Evolutionary conservation across 768 basidiomycete species (phyloP), one percentile per base, ranked within the genome.

Genomic region (Rhodosporidiobolus sp.): DNA sequence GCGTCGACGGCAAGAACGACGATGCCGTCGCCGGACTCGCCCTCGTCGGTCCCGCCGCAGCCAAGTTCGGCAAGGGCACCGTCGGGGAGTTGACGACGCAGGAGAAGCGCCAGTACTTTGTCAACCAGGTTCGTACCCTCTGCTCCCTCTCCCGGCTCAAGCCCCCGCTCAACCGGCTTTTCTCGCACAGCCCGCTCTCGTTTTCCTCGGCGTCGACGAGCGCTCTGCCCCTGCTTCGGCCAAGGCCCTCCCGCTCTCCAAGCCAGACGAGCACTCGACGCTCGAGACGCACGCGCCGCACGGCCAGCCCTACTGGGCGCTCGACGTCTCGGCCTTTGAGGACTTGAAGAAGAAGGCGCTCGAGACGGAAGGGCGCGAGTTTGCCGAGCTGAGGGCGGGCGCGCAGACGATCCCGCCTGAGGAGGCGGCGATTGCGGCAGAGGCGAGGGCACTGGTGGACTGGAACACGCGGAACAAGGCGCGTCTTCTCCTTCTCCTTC

Each of bases 401-500:
- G 81, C 82, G 83, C 4, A 82, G 80, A 24, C 57, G 12, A 82
- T 94, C 77, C 86, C 87, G 77, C 77, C 77, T 5, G 88, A 90
- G 77, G 86, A 87, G 45, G 91, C 89, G 1, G 88, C 86, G 0
- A 81, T 97, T 0, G 91, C 91, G 78, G 90, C 91, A 0, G 85
- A 86, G 66, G 91, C 89, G 2, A 83, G 91, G 67, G 89, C 88
- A 54, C 83, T 97, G 86, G 84, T 90, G 5, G 95, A 98, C 79
- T 99, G 95, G 95, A 98, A 96, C 80, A 84, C 83, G 61, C 84
- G 93, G 65, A 95, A 94, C 81, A 91, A 88, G 84, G 93, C 87
- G 77, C 46, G 83, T 76, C 26, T 22, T 34, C 61, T 57, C 28
- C 50, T 46, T 28, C 10, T 34, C 49, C 20, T 59, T 5, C 28